A percentile compares a stretch with the other conserved stretches of the same genome.
Evolutionary conservation across 768 basidiomycete species (phyloP).

Genomic region (Lactarius indigo): DNA sequence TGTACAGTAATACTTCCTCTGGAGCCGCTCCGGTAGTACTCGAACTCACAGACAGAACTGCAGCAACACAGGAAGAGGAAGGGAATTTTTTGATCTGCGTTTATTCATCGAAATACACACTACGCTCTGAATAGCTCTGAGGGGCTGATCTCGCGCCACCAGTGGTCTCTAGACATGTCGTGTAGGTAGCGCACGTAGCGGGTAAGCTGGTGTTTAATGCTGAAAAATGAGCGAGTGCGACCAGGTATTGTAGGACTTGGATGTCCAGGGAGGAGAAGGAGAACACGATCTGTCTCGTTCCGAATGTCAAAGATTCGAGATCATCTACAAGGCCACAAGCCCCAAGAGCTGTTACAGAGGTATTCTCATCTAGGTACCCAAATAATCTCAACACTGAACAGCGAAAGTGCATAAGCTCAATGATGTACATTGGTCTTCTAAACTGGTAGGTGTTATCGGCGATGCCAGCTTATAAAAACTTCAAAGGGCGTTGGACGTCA

Average conservation of each 20-base stretch:
- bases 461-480: background rate
- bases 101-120: too few species aligned
- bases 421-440: background rate
- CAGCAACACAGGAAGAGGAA: constrained; percentile 6
- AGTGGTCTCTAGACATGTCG: too few species aligned
- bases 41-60: background rate
- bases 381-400: background rate
- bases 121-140: too few species aligned
- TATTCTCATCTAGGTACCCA: background rate
- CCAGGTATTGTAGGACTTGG: background rate
- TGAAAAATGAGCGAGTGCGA: background rate
- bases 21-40: background rate
- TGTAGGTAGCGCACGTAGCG: too few species aligned
- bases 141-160: too few species aligned
- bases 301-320: background rate
- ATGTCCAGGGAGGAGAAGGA: background rate
- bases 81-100: too few species aligned
- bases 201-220: too few species aligned
- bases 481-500: background rate
- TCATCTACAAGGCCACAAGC: too few species aligned
- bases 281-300: constrained; percentile 2
- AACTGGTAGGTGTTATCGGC: background rate
- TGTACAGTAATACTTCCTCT: background rate
- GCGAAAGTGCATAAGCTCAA: too few species aligned
- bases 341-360: background rate